Percentiles rank a stretch among this genome's conserved stretches.
Conservation (phyloP, 768 basidiomycete species). For the Lactarius hatsudake region DNA sequence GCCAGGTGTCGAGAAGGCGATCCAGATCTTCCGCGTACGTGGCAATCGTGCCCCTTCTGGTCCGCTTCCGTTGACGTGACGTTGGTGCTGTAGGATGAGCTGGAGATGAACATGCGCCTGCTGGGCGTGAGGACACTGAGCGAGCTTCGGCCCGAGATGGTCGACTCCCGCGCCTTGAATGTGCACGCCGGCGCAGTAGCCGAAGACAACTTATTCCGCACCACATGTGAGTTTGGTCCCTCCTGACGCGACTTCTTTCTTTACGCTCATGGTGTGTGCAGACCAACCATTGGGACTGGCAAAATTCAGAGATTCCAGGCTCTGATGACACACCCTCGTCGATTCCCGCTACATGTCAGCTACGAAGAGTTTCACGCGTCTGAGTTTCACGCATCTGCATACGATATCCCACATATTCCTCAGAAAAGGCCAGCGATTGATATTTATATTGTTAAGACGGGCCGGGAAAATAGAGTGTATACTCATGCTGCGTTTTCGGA, state of each 20-base stretch:
- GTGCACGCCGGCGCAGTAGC: not conserved
- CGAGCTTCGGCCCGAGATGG: slow-evolving; percentile 86
- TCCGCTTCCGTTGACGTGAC: slow-evolving; percentile 3
- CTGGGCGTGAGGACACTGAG: slow-evolving; percentile 78
- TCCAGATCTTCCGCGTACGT: slow-evolving; percentile 72
- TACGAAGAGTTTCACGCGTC: not conserved
- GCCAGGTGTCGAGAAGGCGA: slow-evolving; percentile 79
- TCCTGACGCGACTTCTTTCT: not conserved
- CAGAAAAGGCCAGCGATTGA: not conserved
- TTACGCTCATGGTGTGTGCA: not conserved
- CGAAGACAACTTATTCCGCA: not conserved
- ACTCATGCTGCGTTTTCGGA: not conserved
- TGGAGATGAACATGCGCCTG: slow-evolving; percentile 96
- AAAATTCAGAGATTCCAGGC: not conserved
- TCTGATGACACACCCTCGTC: not conserved
- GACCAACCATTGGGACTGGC: not conserved
- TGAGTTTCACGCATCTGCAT: not conserved
- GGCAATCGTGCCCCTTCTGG: not conserved
- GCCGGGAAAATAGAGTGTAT: no score
- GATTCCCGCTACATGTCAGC: not conserved
- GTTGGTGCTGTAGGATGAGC: slow-evolving; percentile 69
- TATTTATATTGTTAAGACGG: not conserved
- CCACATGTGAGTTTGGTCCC: not conserved
- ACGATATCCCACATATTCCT: not conserved
- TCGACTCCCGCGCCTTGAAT: slow-evolving; percentile 44